Base-by-base conservation (phyloP, 768 basidiomycete species). In the Crucibulum laeve region DNA sequence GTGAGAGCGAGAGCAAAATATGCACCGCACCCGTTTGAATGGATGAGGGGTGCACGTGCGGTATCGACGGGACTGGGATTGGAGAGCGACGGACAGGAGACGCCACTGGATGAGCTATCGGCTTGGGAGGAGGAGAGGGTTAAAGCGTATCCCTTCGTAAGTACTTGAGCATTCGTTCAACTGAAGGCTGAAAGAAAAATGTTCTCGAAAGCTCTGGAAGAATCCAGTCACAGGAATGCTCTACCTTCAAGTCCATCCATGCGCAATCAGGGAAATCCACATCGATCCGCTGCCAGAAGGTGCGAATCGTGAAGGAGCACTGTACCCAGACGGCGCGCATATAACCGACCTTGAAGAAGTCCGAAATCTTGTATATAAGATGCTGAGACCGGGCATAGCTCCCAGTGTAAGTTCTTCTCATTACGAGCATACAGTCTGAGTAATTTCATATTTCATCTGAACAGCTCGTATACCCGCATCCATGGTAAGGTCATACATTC, bases 151-250 rank as follows among this genome's bases (percentile, higher is more conserved):
- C 90, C 91, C 21, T 58, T 89, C 32, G 70, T 72, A 44, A 46
- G 68, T 65, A 22, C 42, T 23, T 22, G n/a, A n/a, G n/a, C n/a
- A n/a, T n/a, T n/a, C n/a, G n/a, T n/a, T n/a, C n/a, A n/a, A n/a
- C n/a, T n/a, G n/a, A n/a, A n/a, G n/a, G n/a, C n/a, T n/a, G n/a
- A n/a, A n/a, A n/a, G n/a, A n/a, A n/a, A n/a, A n/a, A n/a, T n/a
- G n/a, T n/a, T n/a, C n/a, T n/a, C n/a, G n/a, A n/a, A n/a, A 88
- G 82, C 54, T 82, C 11, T 93, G 91, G 91, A 91, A 91, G 70
- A 92, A 91, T 61, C 87, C 88, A 0, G 74, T 80, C 5, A 91
- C 89, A 3, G 79, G 79, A n/a, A 64, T 68, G 1, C 72, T 94
- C 11, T 86, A 91, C 56, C 78, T 91, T 60, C 79, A 93, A 56